Base-by-base conservation (phyloP, 2,329 filamentous ascomycete species). In the Chrysosporium keratinophilum region DNA sequence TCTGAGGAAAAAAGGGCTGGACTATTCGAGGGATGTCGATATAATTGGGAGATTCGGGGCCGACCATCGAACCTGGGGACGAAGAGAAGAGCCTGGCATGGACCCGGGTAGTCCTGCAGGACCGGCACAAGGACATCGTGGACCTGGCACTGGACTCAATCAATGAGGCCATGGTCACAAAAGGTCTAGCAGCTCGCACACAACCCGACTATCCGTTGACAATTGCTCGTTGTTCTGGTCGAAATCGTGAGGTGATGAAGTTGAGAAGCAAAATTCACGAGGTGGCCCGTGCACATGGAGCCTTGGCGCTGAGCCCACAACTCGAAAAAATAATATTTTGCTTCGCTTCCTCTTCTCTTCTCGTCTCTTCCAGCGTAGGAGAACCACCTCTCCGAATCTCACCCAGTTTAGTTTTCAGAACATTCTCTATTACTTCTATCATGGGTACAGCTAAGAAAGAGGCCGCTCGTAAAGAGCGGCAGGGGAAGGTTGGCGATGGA, bases 371-470 rank as follows among this genome's bases (percentile, higher is more conserved):
- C 23, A 28, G 23, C 7, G 23, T 28, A 28, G 23, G 23, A 28
- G 23, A 28, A 28, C 23, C 23, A 28, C 23, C 23, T 28, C 23
- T 28, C 7, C 23, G 7, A 28, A 28, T 28, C 23, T 28, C 61
- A 60, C 56, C 55, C 62, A 58, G 59, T 37, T 14, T 51, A 9
- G 51, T 40, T 34, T 48, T 14, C 35, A 39, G 35, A 23, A 20
- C 41, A 20, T 35, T 47, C n/a, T 47, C 23, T 44, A 54, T 54
- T 53, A 51, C 55, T 54, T 57, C 50, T 67, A 75, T 57, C 41
- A 95, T 95, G 89, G 89, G 89, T 73, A 85, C 83, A 64, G 84
- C 82, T 65, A 97, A 97, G 79, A 96, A 96, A 73, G 91, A 97
- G 74, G 83, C 82, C 60, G 80, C 76, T 69, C 84, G 91, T 74